A percentile compares a stretch with the other conserved stretches of the same genome.
Conservation (phyloP, 2,329 filamentous ascomycete genomes). For the Colletotrichum karsti region DNA sequence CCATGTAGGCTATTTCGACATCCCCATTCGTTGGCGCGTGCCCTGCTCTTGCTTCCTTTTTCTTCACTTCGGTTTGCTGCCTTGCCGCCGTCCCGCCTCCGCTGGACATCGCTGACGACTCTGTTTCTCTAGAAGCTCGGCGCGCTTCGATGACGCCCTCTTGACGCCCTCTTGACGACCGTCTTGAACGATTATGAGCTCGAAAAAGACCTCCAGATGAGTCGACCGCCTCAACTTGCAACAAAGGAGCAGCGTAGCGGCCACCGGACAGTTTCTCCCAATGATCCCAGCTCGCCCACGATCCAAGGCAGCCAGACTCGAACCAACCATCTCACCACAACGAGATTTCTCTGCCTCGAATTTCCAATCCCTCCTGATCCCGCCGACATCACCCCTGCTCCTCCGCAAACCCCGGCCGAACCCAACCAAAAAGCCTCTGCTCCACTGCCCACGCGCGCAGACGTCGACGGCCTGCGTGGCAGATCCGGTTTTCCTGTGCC, state of each 20-base stretch:
- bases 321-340: background rate
- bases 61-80: background rate
- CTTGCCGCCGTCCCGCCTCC: background rate
- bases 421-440: background rate
- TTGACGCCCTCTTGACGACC: no score
- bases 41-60: background rate
- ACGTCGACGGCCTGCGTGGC: background rate
- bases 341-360: slow-evolving; percentile 1
- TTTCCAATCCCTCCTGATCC: background rate
- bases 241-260: background rate
- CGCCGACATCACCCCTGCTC: background rate
- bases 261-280: background rate
- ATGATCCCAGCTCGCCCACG: no score
- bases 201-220: background rate
- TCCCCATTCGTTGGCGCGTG: slow-evolving; percentile 1
- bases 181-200: background rate
- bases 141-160: background rate
- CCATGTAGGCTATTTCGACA: slow-evolving; percentile 9
- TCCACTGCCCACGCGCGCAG: slow-evolving; percentile 5
- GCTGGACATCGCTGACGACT: slow-evolving; percentile 1
- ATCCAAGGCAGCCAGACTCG: background rate
- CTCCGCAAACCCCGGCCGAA: background rate
- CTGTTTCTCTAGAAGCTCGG: background rate
- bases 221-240: background rate
- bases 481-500: slow-evolving; percentile 17